Percentiles rank a stretch among this genome's conserved stretches.
Conservation (phyloP, 2,329 filamentous ascomycete genomes). For the Cercospora sp. region DNA sequence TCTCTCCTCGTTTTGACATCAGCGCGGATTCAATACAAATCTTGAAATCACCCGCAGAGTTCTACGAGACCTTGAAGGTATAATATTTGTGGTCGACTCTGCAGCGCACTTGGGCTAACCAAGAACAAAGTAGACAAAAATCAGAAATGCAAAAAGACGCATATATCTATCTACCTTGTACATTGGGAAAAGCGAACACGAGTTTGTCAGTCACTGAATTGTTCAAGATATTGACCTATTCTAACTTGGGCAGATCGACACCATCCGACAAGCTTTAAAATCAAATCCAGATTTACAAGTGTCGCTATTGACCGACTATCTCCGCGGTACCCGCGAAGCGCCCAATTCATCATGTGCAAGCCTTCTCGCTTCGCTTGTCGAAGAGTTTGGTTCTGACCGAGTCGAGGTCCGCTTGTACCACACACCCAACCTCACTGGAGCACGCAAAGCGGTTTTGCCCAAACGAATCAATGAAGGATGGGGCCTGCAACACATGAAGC, state of each 20-base stretch:
- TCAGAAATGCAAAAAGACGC: conserved; percentile 71
- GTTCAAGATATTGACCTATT: background rate
- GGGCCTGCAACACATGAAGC: conserved; percentile 98
- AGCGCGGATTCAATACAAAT: conserved; percentile 78
- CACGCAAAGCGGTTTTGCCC: conserved; percentile 80
- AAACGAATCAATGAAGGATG: conserved; percentile 95
- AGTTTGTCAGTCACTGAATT: conserved; percentile 59
- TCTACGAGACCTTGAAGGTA: conserved; percentile 90
- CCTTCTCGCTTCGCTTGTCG: conserved; percentile 77
- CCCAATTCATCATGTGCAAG: conserved; percentile 86
- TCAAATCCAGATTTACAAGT: conserved; percentile 74
- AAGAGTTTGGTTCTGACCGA: conserved; percentile 77
- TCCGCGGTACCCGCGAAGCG: conserved; percentile 88
- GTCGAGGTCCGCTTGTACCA: conserved; percentile 98
- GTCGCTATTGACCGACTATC: conserved; percentile 86
- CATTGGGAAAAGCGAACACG: conserved; percentile 88
- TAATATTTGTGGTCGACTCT: conserved; percentile 24
- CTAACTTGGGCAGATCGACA: conserved; percentile 61
- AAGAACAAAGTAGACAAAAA: conserved; percentile 64
- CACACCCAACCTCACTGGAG: conserved; percentile 87
- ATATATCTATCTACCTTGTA: conserved; percentile 97
- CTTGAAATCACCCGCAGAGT: conserved; percentile 77
- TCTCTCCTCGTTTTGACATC: conserved; percentile 89
- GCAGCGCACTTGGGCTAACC: conserved; percentile 15
- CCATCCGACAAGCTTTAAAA: conserved; percentile 72